These are phyloP conservation scores for Haematococcus sp. DNA, from an alignment of 139 green algal species.

Conservation along the genomic window DNA sequence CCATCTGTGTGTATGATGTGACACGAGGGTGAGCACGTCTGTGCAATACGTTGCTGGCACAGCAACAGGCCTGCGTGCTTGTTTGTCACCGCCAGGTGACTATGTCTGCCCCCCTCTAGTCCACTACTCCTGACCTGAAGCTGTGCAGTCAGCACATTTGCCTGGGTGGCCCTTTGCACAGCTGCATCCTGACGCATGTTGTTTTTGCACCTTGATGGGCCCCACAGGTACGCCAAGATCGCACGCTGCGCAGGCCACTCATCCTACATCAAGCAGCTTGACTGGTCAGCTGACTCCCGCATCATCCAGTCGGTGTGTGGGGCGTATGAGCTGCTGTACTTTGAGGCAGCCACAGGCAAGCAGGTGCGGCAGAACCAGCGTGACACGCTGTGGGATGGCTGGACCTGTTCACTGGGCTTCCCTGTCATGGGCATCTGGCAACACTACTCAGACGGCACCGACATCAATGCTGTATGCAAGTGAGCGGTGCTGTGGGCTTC, in stretches of 20 bases:
- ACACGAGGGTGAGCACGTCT: slow-evolving; percentile 23
- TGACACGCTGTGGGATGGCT: slow-evolving; percentile 54
- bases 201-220: neutral
- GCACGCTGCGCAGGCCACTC: slow-evolving; percentile 52
- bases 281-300: slow-evolving; percentile 54
- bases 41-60: too few species aligned
- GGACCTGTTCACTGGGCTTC: slow-evolving; percentile 65
- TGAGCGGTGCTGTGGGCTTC: neutral
- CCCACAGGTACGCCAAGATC: slow-evolving; percentile 32
- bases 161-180: too few species aligned
- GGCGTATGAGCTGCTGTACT: slow-evolving; percentile 67
- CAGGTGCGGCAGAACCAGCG: slow-evolving; percentile 57
- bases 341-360: slow-evolving; percentile 50
- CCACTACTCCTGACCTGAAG: too few species aligned
- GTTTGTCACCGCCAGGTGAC: too few species aligned
- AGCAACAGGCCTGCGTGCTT: too few species aligned
- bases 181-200: too few species aligned
- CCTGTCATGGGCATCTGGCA: slow-evolving; percentile 77
- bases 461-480: slow-evolving; percentile 65
- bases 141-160: too few species aligned
- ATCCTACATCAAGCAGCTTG: slow-evolving; percentile 60
- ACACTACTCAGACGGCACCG: slow-evolving; percentile 59
- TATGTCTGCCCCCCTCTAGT: too few species aligned
- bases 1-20: slow-evolving; percentile 53
- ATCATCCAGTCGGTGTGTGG: slow-evolving; percentile 56